phyloP scores from a whole-genome alignment of 768 basidiomycete species.

The Macrolepiota fuliginosa region DNA sequence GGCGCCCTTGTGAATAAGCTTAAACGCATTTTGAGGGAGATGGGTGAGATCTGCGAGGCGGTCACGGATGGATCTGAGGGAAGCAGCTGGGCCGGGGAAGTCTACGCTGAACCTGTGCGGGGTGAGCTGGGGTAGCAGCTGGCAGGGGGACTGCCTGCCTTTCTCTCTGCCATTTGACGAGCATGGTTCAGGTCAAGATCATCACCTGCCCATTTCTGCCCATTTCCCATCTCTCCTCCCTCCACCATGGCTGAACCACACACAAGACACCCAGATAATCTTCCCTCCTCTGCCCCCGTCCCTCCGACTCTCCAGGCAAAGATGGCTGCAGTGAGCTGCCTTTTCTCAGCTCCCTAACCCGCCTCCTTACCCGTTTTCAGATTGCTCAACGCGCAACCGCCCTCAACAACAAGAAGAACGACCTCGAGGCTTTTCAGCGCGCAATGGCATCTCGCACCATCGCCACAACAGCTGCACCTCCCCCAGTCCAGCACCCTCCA shows the following conservation, averaged over 20 bases:
- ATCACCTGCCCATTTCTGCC: not conserved
- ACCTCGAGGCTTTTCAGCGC: conserved; percentile 12
- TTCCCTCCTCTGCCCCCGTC: conserved; percentile 53
- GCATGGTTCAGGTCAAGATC: conserved; percentile 1
- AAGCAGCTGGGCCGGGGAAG: conserved; percentile 58
- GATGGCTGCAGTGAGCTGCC: conserved; percentile 76
- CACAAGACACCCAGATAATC: conserved; percentile 15
- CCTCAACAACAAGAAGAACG: conserved; percentile 10
- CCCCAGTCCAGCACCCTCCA: not conserved
- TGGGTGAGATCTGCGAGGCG: conserved; percentile 74
- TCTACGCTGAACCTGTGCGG: conserved; percentile 33
- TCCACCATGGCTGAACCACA: conserved; percentile 3
- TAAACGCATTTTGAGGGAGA: conserved; percentile 68
- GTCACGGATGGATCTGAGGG: conserved; percentile 54
- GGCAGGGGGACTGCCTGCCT: conserved; percentile 1
- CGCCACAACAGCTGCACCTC: not conserved
- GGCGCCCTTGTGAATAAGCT: conserved; percentile 87
- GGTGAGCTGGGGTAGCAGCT: not conserved
- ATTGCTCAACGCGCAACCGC: conserved; percentile 11
- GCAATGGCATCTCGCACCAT: not conserved
- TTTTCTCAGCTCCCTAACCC: conserved; percentile 9
- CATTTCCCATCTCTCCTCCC: not conserved
- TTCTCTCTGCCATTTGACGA: conserved; percentile 44
- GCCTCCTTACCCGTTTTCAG: conserved; percentile 5
- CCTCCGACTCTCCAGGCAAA: conserved; percentile 90